Percentiles rank a stretch among this genome's conserved stretches.
phyloP scores from a whole-genome alignment of 2,329 filamentous ascomycete genomes.

The Ophiostoma australiae region DNA sequence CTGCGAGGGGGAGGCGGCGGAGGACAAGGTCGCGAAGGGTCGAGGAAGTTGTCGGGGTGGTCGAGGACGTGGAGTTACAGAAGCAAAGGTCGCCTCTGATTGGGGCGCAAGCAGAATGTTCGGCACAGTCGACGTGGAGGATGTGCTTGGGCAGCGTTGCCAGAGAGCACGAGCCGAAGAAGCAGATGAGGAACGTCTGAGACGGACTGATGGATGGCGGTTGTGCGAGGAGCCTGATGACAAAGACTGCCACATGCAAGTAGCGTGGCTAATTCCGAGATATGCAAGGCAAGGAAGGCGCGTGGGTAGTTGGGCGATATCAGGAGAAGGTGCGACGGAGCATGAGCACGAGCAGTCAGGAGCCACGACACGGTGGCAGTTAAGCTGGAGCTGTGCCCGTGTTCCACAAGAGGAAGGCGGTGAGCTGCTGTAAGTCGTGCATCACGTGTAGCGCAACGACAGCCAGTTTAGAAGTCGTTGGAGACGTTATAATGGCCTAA shows the following conservation, averaged over 20 bases:
- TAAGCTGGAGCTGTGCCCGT: background rate
- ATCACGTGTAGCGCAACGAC: slow-evolving; percentile 18
- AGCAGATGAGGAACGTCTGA: background rate
- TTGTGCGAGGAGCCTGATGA: background rate
- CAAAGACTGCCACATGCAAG: slow-evolving; percentile 1
- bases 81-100: background rate
- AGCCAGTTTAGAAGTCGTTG: background rate
- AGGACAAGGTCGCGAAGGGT: background rate
- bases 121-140: background rate
- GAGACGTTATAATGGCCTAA: background rate
- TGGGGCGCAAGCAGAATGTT: background rate
- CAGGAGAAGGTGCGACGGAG: slow-evolving; percentile 7
- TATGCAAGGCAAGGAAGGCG: slow-evolving; percentile 6
- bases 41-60: background rate
- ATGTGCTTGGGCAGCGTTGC: slow-evolving; percentile 11
- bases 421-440: slow-evolving; percentile 4
- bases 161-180: background rate
- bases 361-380: slow-evolving; percentile 19
- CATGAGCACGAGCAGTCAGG: background rate
- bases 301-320: slow-evolving; percentile 5
- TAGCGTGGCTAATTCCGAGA: background rate
- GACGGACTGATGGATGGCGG: background rate
- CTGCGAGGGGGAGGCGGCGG: background rate
- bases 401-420: slow-evolving; percentile 22
- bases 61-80: background rate